A percentile compares a stretch with the other conserved stretches of the same genome.
phyloP scores from a whole-genome alignment of 176 grass and related monocot species.

The Avena eriantha region DNA sequence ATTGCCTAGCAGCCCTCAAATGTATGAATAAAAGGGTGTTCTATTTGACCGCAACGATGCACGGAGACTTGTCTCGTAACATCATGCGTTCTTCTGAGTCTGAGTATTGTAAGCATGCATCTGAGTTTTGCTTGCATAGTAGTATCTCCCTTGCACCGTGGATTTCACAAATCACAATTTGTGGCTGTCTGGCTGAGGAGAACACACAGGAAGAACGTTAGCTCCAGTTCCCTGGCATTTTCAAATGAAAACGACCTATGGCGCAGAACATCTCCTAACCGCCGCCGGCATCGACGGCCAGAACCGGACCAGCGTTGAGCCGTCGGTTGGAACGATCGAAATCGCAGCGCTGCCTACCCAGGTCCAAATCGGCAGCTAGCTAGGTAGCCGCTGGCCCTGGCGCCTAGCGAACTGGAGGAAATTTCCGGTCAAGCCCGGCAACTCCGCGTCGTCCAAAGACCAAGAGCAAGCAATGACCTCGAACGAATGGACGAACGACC shows the following conservation, averaged over 20 bases:
- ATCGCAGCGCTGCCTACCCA: not conserved
- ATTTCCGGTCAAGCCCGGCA: not conserved
- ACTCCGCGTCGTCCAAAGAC: not conserved
- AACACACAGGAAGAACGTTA: not conserved
- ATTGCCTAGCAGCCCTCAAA: not conserved
- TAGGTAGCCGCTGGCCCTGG: not conserved
- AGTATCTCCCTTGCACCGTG: not conserved
- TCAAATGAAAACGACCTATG: conserved; percentile 7
- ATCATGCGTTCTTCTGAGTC: not conserved
- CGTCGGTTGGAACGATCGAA: not conserved
- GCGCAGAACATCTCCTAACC: not conserved
- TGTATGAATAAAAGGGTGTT: not conserved
- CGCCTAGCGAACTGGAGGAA: not conserved
- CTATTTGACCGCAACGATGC: not conserved
- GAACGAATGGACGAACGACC: too few species aligned
- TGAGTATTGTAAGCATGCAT: too few species aligned
- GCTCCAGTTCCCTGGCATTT: not conserved
- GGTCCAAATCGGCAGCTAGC: not conserved
- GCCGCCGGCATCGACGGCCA: not conserved
- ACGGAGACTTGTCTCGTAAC: not conserved
- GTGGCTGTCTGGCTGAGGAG: too few species aligned
- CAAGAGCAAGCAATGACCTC: too few species aligned
- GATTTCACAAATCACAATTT: not conserved
- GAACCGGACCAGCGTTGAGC: not conserved
- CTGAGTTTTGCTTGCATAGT: not conserved